These are phyloP conservation scores for Triticum dicoccoides DNA, from an alignment of 176 grass and related monocot genomes.

Conservation along the genomic window DNA sequence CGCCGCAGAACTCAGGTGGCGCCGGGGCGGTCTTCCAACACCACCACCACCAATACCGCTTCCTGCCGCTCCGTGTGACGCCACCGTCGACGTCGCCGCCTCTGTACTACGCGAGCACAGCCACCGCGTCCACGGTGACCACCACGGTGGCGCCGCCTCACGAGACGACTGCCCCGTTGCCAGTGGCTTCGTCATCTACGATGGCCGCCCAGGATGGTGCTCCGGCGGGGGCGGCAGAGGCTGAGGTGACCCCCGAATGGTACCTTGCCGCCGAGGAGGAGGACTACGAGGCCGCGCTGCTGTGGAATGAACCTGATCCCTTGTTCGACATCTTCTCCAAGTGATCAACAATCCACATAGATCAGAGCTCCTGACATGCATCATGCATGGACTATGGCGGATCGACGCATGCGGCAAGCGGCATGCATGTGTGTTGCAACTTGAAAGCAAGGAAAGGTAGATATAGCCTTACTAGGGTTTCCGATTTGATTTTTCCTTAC, in stretches of 20 bases:
- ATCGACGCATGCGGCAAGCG: conserved; percentile 18
- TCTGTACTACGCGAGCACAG: conserved; percentile 30
- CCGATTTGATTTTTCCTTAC: conserved; percentile 13
- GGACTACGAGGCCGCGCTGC: conserved; percentile 59
- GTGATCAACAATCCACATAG: not conserved
- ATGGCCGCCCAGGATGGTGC: not conserved
- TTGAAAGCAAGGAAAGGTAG: conserved; percentile 28
- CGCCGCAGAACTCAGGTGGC: conserved; percentile 13
- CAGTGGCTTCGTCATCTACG: not conserved
- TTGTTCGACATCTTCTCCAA: conserved; percentile 67
- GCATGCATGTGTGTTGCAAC: conserved; percentile 11
- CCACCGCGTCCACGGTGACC: conserved; percentile 31
- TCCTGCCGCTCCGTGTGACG: not conserved
- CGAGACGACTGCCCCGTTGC: conserved; percentile 9
- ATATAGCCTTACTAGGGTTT: conserved; percentile 44
- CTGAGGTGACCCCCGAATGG: conserved; percentile 13
- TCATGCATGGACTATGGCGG: not conserved
- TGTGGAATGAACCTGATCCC: conserved; percentile 74
- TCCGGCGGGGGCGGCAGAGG: not conserved
- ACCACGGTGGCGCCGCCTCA: conserved; percentile 18
- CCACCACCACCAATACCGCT: conserved; percentile 14
- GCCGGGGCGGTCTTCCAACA: not conserved
- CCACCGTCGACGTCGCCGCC: not conserved
- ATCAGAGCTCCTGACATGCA: not conserved
- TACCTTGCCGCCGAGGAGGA: conserved; percentile 38